Evolutionary conservation across 2,329 filamentous ascomycete genomes (phyloP), one percentile per base, ranked within the genome.

Genomic region (Aspergillus sp.): DNA sequence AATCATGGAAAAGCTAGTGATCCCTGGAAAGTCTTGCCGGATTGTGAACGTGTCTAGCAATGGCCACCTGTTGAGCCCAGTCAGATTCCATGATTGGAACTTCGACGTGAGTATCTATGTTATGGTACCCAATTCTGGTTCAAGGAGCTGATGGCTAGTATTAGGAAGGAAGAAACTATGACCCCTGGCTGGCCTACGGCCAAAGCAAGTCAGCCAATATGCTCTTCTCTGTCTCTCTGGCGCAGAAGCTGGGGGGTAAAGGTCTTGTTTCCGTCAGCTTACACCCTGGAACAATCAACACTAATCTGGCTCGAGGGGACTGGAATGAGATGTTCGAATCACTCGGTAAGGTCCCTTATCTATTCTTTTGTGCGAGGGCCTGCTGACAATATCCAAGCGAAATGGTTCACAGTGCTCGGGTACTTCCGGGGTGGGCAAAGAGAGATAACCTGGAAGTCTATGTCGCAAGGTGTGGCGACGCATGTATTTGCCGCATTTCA

Each of bases 401-500:
- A 50, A 30, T 50, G 47, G 47, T 32, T 50, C 25, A 50, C 8
- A n/a, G 15, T 30, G 2, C 15, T 50, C 23, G 47, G 47, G 8
- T 50, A 50, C 17, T 32, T 50, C 15, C 47, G 47, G n/a, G 6
- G 11, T n/a, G 47, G 27, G n/a, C 23, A 30, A 3, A 19, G 15
- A 3, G 47, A 50, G 15, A 30, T 50, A 10, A 8, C 25, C 7
- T 50, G 47, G 47, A 50, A 50, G 47, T 17, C 47, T 32, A 27
- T 50, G 23, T 30, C 47, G 23, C 47, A 50, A 30, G 47, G 47
- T 5, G 47, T 50, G n/a, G 47, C 47, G 8, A 50, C 47, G 8
- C 47, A 50, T 32, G 47, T 50, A 5, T 50, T 50, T 32, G 47
- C 47, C 13, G 47, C 47, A 8, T 50, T 50, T 27, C 52, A 54